A percentile compares a stretch with the other conserved stretches of the same genome.
phyloP scores from a whole-genome alignment of 371 early-diverging fungal species.

The Syncephalastrum monosporum region DNA sequence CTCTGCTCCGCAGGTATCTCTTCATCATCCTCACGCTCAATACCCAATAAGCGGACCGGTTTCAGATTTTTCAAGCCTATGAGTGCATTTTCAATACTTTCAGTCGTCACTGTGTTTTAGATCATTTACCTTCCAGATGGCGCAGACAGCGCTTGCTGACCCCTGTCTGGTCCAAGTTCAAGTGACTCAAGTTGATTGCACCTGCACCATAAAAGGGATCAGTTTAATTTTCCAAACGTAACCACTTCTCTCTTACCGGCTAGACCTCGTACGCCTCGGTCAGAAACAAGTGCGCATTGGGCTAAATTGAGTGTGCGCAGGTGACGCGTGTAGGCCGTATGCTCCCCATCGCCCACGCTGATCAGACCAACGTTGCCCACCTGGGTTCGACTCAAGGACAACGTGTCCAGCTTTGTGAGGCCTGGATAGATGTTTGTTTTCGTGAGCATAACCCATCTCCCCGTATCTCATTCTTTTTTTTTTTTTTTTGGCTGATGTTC shows the following conservation, averaged over 20 bases:
- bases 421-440: constrained; percentile 8
- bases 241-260: constrained; percentile 18
- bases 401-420: constrained; percentile 26
- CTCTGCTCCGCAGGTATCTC: neutral
- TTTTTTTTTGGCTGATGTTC: neutral
- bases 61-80: constrained; percentile 29
- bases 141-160: constrained; percentile 32
- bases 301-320: constrained; percentile 34
- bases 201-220: constrained; percentile 17
- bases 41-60: constrained; percentile 34
- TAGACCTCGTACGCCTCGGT: constrained; percentile 28
- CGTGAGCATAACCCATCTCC: no score
- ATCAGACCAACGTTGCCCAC: constrained; percentile 11
- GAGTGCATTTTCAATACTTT: neutral
- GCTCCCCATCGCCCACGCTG: constrained; percentile 22
- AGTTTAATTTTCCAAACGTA: constrained; percentile 3
- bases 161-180: constrained; percentile 40
- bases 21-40: constrained; percentile 27
- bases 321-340: constrained; percentile 24
- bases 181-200: constrained; percentile 33
- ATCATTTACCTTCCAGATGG: constrained; percentile 30
- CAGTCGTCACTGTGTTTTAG: neutral
- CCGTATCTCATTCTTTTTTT: neutral
- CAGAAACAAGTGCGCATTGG: constrained; percentile 25
- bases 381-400: constrained; percentile 30